These are phyloP conservation scores for Nephelium lappaceum DNA, from an alignment of 345 rosid genomes.

Conservation along the genomic window DNA sequence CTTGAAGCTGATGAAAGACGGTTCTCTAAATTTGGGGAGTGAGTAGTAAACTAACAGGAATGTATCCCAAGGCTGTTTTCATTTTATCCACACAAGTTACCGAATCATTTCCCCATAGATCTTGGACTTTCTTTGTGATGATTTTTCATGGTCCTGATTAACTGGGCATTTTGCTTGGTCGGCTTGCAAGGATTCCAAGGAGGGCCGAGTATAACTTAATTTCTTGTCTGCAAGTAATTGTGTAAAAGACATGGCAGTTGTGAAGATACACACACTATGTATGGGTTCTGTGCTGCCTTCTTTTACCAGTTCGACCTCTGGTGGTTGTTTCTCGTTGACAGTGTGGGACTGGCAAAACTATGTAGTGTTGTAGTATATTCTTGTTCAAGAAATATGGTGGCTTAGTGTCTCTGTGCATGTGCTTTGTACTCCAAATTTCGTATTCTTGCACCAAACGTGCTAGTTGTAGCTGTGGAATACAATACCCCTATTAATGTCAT, in stretches of 20 bases:
- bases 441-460: background rate
- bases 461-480: background rate
- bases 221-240: constrained; percentile 26
- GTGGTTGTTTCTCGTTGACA: constrained; percentile 32
- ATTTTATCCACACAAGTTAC: constrained; percentile 22
- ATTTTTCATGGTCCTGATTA: constrained; percentile 32
- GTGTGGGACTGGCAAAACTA: constrained; percentile 25
- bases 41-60: constrained; percentile 37
- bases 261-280: constrained; percentile 18
- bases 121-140: constrained; percentile 34
- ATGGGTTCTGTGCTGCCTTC: constrained; percentile 22
- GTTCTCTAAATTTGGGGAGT: constrained; percentile 84
- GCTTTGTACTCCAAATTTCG: constrained; percentile 5
- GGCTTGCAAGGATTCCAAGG: constrained; percentile 22
- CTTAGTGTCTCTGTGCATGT: background rate
- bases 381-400: constrained; percentile 16
- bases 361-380: constrained; percentile 34
- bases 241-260: constrained; percentile 34
- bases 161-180: constrained; percentile 17
- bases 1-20: constrained; percentile 95
- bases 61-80: constrained; percentile 16
- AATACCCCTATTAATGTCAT: background rate
- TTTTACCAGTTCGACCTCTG: constrained; percentile 20
- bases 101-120: constrained; percentile 28
- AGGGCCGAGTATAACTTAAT: constrained; percentile 12